A percentile compares a stretch with the other conserved stretches of the same genome.
phyloP scores from a whole-genome alignment of 352 stramenopile species.

The Pythium biforme region DNA sequence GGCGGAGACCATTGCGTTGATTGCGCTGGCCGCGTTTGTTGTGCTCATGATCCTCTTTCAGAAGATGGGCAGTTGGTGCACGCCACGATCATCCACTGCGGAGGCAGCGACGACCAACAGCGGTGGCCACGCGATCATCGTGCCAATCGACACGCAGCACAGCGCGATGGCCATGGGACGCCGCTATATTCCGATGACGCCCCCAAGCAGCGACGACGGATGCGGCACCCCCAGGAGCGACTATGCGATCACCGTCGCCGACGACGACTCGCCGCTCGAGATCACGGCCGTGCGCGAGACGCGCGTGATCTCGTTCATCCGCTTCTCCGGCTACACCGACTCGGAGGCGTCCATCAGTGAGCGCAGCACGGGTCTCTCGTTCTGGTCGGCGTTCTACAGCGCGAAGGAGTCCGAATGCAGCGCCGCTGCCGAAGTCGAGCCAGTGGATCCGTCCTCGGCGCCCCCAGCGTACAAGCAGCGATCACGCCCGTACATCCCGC shows the following conservation, averaged over 20 bases:
- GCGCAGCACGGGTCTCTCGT: constrained; percentile 15
- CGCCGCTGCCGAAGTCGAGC: background rate
- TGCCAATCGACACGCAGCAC: background rate
- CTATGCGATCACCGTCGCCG: constrained; percentile 14
- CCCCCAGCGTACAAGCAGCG: background rate
- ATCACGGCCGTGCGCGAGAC: background rate
- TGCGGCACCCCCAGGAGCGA: background rate
- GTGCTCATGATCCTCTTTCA: constrained; percentile 23
- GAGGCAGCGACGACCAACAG: background rate
- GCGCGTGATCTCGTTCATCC: constrained; percentile 21
- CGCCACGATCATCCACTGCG: background rate
- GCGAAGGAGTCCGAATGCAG: constrained; percentile 4
- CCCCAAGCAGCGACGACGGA: background rate
- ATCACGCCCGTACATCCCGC: background rate
- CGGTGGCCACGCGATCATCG: background rate
- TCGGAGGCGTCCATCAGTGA: constrained; percentile 18
- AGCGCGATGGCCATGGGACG: background rate
- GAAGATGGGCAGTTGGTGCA: constrained; percentile 11
- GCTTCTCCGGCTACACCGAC: constrained; percentile 23
- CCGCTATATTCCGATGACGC: background rate
- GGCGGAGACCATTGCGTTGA: background rate
- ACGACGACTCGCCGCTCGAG: background rate
- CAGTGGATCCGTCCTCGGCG: background rate
- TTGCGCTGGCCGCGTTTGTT: constrained; percentile 2
- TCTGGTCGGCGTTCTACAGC: constrained; percentile 7